Evolutionary conservation across 768 basidiomycete species (phyloP), one percentile per base, ranked within the genome.

Genomic region (Heimioporus sp.): DNA sequence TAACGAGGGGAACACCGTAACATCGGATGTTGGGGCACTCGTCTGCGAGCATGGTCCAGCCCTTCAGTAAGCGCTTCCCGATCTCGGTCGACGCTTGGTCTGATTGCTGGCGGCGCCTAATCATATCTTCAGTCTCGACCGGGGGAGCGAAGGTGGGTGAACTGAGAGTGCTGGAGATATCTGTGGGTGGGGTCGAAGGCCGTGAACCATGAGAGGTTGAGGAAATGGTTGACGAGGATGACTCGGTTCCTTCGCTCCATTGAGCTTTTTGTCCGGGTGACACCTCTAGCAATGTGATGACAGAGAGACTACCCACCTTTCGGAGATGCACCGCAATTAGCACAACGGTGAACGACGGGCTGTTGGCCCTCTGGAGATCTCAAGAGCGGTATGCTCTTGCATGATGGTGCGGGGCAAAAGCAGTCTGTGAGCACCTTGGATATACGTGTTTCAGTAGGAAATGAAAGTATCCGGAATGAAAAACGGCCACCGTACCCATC

Each of bases 21-120:
- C 92, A 94, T 20, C 70, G 65, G 5, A 64, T 57, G 59, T 81
- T 86, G 0, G 82, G 81, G 62, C 92, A 94, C 70, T 92, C 90
- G 35, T 93, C 90, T 20, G 78, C 89, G n/a, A 94, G 75, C 87
- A 94, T 90, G 0, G 92, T 83, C 89, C 90, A 94, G 37, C 88
- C 92, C 60, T 82, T 83, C 42, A 94, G 70, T 53, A 94, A 73
- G 21, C 83, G 79, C 55, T 80, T 85, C 40, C 88, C 92, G 30
- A 94, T 89, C 62, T 87, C 87, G 46, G 83, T 70, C 3, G 90
- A 90, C 15, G 92, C 92, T 37, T 68, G 72, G 65, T 94, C 91
- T 3, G 89, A 90, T 66, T 93, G 91, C 53, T 85, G 82, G 48
- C 92, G 81, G 30, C 92, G 79, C 34, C 80, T 80, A 20, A 82